These are phyloP conservation scores for Cladophialophora chaetospira DNA, from an alignment of 2,329 filamentous ascomycete genomes.

Conservation along the genomic window DNA sequence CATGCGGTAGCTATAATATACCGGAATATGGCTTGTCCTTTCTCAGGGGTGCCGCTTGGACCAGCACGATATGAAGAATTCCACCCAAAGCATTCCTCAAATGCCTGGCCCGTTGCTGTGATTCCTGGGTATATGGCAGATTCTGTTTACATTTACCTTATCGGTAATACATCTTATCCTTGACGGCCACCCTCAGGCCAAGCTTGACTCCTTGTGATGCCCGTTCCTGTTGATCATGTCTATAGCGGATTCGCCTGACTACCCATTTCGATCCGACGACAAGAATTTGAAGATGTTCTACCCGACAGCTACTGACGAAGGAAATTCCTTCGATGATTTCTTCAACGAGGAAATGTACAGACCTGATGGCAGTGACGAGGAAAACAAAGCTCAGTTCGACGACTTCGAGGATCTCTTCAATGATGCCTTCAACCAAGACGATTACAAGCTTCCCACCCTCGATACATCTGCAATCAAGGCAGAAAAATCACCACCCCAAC, in stretches of 20 bases:
- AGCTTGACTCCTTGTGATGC: background rate
- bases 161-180: slow-evolving; percentile 19
- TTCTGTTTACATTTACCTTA: slow-evolving; percentile 25
- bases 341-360: slow-evolving; percentile 60
- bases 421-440: slow-evolving; percentile 54
- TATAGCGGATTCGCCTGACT: slow-evolving; percentile 30
- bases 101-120: slow-evolving; percentile 5
- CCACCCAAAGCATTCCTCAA: slow-evolving; percentile 19
- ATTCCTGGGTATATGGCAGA: slow-evolving; percentile 15
- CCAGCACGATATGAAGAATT: slow-evolving; percentile 14
- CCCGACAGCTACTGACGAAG: slow-evolving; percentile 53
- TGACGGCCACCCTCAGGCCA: slow-evolving; percentile 5
- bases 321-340: slow-evolving; percentile 66
- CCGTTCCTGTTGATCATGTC: slow-evolving; percentile 30
- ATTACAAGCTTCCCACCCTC: slow-evolving; percentile 53
- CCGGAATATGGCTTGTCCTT: too few relatives aligned
- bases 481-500: slow-evolving; percentile 47
- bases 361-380: slow-evolving; percentile 50
- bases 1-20: too few relatives aligned
- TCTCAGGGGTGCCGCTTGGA: too few relatives aligned
- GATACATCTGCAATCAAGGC: slow-evolving; percentile 47
- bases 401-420: slow-evolving; percentile 57
- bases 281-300: slow-evolving; percentile 56
- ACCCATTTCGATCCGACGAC: slow-evolving; percentile 50
- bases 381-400: slow-evolving; percentile 49